These are phyloP conservation scores for Linnemannia zychae DNA, from an alignment of 192 early-diverging fungal species.

Conservation along the genomic window DNA sequence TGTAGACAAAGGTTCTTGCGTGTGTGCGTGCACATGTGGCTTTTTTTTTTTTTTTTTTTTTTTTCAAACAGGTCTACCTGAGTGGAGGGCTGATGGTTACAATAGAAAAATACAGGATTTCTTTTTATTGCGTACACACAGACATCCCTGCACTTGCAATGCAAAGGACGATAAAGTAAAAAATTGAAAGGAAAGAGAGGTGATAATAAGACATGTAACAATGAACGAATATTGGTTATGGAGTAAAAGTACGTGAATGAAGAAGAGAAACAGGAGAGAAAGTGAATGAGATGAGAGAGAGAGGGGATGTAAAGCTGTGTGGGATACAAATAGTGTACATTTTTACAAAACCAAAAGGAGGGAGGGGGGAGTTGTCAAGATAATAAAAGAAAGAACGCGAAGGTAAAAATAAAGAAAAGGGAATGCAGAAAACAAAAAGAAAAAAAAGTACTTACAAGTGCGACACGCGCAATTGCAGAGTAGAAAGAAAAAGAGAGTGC, in stretches of 20 bases:
- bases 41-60: too few relatives aligned
- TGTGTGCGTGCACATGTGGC: too few relatives aligned
- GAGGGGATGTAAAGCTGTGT: conserved; percentile 11
- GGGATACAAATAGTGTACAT: conserved; percentile 40
- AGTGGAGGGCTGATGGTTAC: too few relatives aligned
- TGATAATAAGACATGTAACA: conserved; percentile 27
- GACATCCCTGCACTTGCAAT: too few relatives aligned
- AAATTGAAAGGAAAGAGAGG: not conserved
- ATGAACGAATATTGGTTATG: conserved; percentile 12
- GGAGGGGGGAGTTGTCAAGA: conserved; percentile 9
- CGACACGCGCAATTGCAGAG: conserved; percentile 2
- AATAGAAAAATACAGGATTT: conserved; percentile 23
- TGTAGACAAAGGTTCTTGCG: too few relatives aligned
- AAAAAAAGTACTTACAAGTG: not conserved
- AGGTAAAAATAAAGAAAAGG: conserved; percentile 4
- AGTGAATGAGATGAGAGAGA: not conserved
- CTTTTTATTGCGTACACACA: conserved; percentile 23
- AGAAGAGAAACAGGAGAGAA: conserved; percentile 9
- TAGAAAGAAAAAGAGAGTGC: not conserved
- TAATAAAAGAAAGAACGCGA: not conserved
- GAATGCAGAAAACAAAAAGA: conserved; percentile 4
- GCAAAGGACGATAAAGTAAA: not conserved
- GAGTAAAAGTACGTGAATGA: conserved; percentile 44
- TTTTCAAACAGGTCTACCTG: too few relatives aligned
- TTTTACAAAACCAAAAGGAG: conserved; percentile 43